phyloP scores from a whole-genome alignment of 73 alveolate genomes.

The Symbiodinium pilosum region DNA sequence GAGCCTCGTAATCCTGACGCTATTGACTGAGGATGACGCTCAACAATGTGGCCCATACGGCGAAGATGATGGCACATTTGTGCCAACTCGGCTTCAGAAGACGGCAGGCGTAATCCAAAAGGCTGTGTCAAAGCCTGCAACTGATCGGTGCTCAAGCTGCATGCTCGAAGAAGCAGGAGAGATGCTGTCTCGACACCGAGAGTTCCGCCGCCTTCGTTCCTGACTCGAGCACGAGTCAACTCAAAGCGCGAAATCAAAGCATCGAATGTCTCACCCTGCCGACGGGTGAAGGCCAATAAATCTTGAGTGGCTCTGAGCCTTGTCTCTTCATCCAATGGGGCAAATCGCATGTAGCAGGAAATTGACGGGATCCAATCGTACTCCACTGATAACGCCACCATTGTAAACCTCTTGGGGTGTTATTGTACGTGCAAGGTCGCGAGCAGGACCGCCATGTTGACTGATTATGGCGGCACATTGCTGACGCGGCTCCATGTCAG shows the following conservation, averaged over 20 bases:
- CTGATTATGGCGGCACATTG: neutral
- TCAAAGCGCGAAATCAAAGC: conserved; percentile 11
- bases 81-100: neutral
- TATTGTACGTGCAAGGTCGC: conserved; percentile 21
- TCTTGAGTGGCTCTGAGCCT: conserved; percentile 21
- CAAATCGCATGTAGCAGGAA: conserved; percentile 20
- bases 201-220: neutral
- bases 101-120: conserved; percentile 3
- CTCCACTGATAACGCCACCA: conserved; percentile 7
- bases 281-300: neutral
- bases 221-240: neutral
- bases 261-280: neutral
- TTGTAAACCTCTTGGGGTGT: conserved; percentile 4
- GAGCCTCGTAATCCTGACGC: neutral
- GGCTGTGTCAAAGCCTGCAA: conserved; percentile 24
- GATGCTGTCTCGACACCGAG: neutral
- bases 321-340: conserved; percentile 26
- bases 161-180: neutral
- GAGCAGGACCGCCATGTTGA: conserved; percentile 31
- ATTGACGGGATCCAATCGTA: neutral
- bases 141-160: neutral
- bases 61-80: neutral
- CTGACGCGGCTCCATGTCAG: conserved; percentile 11
- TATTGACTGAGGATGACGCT: neutral
- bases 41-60: conserved; percentile 33